Evolutionary conservation across 2,329 filamentous ascomycete species (phyloP).

Genomic region (Hawksworthiomyces lignivorus): DNA sequence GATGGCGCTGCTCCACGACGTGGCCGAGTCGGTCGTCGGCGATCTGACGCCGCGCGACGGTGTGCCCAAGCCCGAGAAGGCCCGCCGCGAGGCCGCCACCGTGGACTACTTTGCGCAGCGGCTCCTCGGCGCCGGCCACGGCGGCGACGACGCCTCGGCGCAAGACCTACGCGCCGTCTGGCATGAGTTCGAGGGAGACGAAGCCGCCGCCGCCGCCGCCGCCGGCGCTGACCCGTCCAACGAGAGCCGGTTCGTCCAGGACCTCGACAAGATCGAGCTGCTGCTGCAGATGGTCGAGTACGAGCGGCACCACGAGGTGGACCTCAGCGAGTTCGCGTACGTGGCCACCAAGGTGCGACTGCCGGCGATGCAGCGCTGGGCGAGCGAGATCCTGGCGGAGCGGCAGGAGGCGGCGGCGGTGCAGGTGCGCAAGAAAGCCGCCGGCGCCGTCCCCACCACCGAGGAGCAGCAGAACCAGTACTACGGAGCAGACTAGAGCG

Average conservation of each 20-base stretch:
- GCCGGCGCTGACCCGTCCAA: conserved; percentile 68
- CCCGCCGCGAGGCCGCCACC: conserved; percentile 73
- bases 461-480: no score
- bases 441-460: no score
- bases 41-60: conserved; percentile 93
- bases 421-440: no score
- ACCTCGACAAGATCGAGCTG: conserved; percentile 94
- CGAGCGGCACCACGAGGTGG: conserved; percentile 63
- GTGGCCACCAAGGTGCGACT: conserved; percentile 66
- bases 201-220: no score
- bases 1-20: conserved; percentile 95
- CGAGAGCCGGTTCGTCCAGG: conserved; percentile 89
- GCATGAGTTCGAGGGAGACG: conserved; percentile 97
- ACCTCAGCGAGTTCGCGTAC: conserved; percentile 79
- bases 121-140: conserved; percentile 66
- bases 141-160: conserved; percentile 33
- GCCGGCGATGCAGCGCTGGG: conserved; percentile 77
- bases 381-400: conserved; percentile 62
- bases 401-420: conserved; percentile 27
- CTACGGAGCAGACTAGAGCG: no score
- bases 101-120: conserved; percentile 81
- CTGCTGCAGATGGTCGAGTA: conserved; percentile 95
- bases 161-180: conserved; percentile 69
- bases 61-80: conserved; percentile 80
- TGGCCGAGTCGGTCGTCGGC: conserved; percentile 93